These are phyloP conservation scores for Lipomyces orientalis DNA, from an alignment of 805 yeast genomes.

Conservation along the genomic window DNA sequence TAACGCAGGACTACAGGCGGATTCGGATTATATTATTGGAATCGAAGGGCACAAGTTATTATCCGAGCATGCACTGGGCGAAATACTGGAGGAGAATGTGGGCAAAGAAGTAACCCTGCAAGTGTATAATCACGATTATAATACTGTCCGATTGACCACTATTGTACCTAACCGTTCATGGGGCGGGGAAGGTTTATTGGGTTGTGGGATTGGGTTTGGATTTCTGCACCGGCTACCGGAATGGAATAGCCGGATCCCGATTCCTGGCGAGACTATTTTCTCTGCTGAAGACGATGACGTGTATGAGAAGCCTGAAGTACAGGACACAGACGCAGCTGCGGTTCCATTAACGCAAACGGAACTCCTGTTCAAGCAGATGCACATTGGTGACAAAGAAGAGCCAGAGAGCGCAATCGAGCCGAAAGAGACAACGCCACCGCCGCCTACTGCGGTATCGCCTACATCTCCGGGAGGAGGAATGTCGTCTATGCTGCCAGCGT, in stretches of 20 bases:
- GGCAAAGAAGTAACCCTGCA: slow-evolving; percentile 48
- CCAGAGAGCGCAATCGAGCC: slow-evolving; percentile 4
- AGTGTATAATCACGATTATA: slow-evolving; percentile 88
- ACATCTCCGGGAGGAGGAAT: slow-evolving; percentile 7
- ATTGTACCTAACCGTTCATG: slow-evolving; percentile 74
- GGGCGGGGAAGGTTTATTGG: slow-evolving; percentile 86
- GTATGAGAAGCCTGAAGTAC: background rate
- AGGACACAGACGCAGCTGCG: slow-evolving; percentile 5
- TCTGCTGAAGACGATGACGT: slow-evolving; percentile 13
- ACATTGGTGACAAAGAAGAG: slow-evolving; percentile 12
- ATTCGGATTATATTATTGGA: slow-evolving; percentile 86
- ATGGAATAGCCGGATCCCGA: slow-evolving; percentile 22
- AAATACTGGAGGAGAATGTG: slow-evolving; percentile 25
- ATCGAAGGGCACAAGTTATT: slow-evolving; percentile 72
- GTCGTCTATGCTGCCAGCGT: slow-evolving; percentile 18
- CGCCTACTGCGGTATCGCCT: background rate
- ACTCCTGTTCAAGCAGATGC: slow-evolving; percentile 25
- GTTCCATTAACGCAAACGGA: slow-evolving; percentile 33
- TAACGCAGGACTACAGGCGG: slow-evolving; percentile 79
- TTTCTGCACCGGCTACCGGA: slow-evolving; percentile 60
- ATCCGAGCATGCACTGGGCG: slow-evolving; percentile 25
- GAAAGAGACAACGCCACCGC: slow-evolving; percentile 9
- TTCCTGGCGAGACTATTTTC: slow-evolving; percentile 34
- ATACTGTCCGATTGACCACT: slow-evolving; percentile 83
- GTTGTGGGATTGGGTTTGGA: slow-evolving; percentile 96